Evolutionary conservation across 805 yeast genomes (phyloP), one percentile per base, ranked within the genome.

Genomic region (Candida takata): DNA sequence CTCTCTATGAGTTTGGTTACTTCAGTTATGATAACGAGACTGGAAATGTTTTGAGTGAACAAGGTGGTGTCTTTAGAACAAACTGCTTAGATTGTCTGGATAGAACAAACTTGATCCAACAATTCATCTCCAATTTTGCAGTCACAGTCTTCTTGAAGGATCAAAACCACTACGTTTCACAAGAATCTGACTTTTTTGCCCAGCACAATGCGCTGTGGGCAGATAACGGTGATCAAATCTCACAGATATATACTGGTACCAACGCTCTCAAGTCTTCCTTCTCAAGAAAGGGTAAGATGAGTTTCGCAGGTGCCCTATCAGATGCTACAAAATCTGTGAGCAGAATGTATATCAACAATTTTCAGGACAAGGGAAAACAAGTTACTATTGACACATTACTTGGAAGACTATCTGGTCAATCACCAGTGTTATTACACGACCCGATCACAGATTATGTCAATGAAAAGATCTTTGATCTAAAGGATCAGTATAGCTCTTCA

Each of bases 271-370:
- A 92, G 58, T 84, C 96, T 0, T 86, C 96, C 4, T 92, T 83
- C 53, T 84, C 97, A 2, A 73, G 99, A 54, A 79, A 84, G 20
- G 98, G 98, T 17, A 90, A 88, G 52, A 87, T 88, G 97, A 86
- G 90, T 29, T 62, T 92, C 36, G 97, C 97, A 0, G 97, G 97
- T 24, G 96, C 97, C 0, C 61, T 92, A n/a, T 83, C 95, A 0
- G 99, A 92, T 61, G 96, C 94, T 4, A 87, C 97, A 1, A 92
- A 92, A 60, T 85, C 96, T 0, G 95, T 92, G 8, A 80, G 95
- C 28, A 70, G 99, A 59, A 78, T 92, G 75, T 92, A 92, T 57
- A 90, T 92, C 55, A 92, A 92, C 61, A 90, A 94, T 44, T 92
- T 92, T 60, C 88, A 86, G 51, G 99, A 92, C 60, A 84, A 84